Percentiles rank a stretch among this genome's conserved stretches.
phyloP scores from a whole-genome alignment of 306 rosid species.

The Trichosanthes cucumerina region DNA sequence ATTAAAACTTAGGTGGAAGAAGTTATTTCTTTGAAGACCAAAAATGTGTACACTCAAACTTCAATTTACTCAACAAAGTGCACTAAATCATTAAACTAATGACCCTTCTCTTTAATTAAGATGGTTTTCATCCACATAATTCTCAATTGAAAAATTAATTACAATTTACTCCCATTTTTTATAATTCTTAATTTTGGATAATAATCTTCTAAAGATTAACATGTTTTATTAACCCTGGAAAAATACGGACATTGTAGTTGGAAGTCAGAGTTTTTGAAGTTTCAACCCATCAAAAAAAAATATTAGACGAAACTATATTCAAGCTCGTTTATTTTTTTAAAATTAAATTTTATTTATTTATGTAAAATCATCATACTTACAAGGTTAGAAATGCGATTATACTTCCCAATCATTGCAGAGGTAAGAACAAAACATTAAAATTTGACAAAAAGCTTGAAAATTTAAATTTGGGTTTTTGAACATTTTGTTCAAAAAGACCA shows the following conservation, averaged over 20 bases:
- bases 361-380: neutral
- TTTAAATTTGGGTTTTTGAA: too few relatives aligned
- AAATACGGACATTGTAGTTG: too few relatives aligned
- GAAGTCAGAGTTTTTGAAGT: too few relatives aligned
- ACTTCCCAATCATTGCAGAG: neutral
- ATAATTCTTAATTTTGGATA: neutral
- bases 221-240: too few relatives aligned
- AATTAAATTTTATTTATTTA: too few relatives aligned
- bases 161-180: neutral
- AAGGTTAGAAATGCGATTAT: neutral
- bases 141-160: neutral
- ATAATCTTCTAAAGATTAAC: neutral
- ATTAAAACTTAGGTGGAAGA: neutral
- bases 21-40: conserved; percentile 5
- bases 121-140: neutral
- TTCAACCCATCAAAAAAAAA: too few relatives aligned
- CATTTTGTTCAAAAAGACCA: too few relatives aligned
- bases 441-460: neutral
- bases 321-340: too few relatives aligned
- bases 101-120: neutral
- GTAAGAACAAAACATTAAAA: neutral
- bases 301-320: too few relatives aligned
- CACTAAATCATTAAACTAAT: neutral
- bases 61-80: neutral
- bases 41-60: neutral